Evolutionary conservation across 2,329 filamentous ascomycete species (phyloP).

Genomic region (Teratosphaeria nubilosa): DNA sequence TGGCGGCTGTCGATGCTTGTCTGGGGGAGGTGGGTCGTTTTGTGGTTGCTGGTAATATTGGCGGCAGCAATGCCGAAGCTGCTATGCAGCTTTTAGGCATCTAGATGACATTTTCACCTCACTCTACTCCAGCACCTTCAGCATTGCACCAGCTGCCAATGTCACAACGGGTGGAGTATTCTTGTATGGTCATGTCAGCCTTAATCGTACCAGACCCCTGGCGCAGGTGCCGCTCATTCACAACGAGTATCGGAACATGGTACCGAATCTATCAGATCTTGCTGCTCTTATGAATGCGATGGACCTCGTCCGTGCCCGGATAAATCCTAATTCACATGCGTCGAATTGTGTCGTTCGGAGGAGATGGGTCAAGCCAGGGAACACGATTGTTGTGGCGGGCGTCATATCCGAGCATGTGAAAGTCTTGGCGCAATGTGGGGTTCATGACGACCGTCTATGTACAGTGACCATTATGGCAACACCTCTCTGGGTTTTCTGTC

Average conservation of each 20-base stretch:
- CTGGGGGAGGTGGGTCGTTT: no score
- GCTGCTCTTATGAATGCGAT: conserved; percentile 30
- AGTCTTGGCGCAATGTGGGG: background rate
- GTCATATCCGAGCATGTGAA: background rate
- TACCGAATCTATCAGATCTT: conserved; percentile 29
- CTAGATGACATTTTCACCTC: background rate
- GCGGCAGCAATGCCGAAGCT: no score
- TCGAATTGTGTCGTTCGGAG: no score
- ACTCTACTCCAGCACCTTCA: conserved; percentile 12
- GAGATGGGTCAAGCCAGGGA: no score
- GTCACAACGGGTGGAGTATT: conserved; percentile 11
- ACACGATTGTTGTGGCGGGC: no score
- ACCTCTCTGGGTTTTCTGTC: background rate
- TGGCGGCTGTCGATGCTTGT: no score
- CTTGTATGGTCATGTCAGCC: conserved; percentile 14
- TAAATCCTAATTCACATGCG: no score
- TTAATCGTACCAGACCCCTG: conserved; percentile 11
- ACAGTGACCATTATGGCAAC: background rate
- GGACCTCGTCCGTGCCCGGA: conserved; percentile 18
- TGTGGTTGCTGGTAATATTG: no score
- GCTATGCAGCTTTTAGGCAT: no score
- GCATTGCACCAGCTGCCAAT: conserved; percentile 14
- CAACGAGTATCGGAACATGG: conserved; percentile 18
- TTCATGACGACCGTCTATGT: background rate
- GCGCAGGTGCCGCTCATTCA: conserved; percentile 12